Conservation (phyloP, 139 green algal genomes). For the Nannochloris sp. region DNA sequence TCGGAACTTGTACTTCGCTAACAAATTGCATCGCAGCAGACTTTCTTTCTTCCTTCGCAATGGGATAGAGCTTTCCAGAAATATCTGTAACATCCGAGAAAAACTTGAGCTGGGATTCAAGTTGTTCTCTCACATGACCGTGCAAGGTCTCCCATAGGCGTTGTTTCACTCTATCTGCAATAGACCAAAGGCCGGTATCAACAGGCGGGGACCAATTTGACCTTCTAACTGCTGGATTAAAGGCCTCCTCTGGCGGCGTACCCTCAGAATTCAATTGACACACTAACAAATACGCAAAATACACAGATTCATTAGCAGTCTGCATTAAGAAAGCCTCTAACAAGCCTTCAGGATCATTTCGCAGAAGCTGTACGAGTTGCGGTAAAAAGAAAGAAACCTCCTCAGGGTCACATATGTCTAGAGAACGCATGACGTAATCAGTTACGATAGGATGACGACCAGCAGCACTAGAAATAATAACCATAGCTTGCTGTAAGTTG, state of each 20-base stretch:
- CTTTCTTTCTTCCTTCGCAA: slow-evolving; percentile 47
- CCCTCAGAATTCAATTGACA: slow-evolving; percentile 80
- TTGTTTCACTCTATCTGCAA: slow-evolving; percentile 45
- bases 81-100: slow-evolving; percentile 62
- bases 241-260: slow-evolving; percentile 61
- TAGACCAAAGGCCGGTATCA: slow-evolving; percentile 79
- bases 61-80: slow-evolving; percentile 56
- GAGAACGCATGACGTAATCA: slow-evolving; percentile 32
- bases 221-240: slow-evolving; percentile 61
- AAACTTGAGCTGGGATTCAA: slow-evolving; percentile 60
- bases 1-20: slow-evolving; percentile 18
- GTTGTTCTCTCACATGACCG: slow-evolving; percentile 34
- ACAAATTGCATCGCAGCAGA: slow-evolving; percentile 21
- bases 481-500: slow-evolving; percentile 47
- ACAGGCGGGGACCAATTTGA: slow-evolving; percentile 71
- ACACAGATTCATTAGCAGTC: slow-evolving; percentile 45
- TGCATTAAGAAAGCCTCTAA: slow-evolving; percentile 61
- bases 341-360: slow-evolving; percentile 34
- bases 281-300: slow-evolving; percentile 84
- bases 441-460: slow-evolving; percentile 23
- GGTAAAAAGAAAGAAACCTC: slow-evolving; percentile 85
- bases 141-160: slow-evolving; percentile 40
- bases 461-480: slow-evolving; percentile 44
- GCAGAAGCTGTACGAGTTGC: slow-evolving; percentile 82
- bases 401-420: slow-evolving; percentile 29